Conservation (phyloP, 1,284 basidiomycete genomes). For the Fomitopsis palustris region DNA sequence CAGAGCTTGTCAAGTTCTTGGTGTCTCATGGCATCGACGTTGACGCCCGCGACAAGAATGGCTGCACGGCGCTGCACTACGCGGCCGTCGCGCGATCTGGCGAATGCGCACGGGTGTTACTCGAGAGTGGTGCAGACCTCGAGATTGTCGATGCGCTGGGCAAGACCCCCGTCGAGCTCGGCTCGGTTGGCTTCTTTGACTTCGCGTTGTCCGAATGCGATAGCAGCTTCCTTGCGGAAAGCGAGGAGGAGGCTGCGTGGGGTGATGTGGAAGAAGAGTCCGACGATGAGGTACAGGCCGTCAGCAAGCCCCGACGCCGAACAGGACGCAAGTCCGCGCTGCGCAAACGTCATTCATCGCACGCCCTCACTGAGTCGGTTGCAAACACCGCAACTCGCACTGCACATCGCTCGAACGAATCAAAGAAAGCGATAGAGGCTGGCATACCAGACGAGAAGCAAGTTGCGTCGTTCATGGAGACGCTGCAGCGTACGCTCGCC, state of each 20-base stretch:
- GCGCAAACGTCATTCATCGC: constrained; percentile 14
- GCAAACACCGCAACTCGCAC: constrained; percentile 7
- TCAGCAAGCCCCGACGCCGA: constrained; percentile 12
- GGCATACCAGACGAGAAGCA: constrained; percentile 37
- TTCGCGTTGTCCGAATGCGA: constrained; percentile 29
- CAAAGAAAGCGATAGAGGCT: constrained; percentile 23
- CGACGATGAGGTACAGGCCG: constrained; percentile 31
- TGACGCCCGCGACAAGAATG: constrained; percentile 86
- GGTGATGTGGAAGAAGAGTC: constrained; percentile 69
- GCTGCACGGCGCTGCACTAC: constrained; percentile 89
- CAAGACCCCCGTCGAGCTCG: constrained; percentile 77
- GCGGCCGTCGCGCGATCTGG: constrained; percentile 70
- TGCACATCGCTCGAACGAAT: background rate
- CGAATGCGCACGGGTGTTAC: constrained; percentile 64
- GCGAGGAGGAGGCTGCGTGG: constrained; percentile 62
- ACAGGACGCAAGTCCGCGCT: constrained; percentile 14
- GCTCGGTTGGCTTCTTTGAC: constrained; percentile 57
- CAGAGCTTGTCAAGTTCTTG: constrained; percentile 70
- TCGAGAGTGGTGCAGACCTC: constrained; percentile 77
- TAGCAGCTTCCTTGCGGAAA: constrained; percentile 17
- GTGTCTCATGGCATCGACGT: constrained; percentile 73
- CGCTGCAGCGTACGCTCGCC: constrained; percentile 72
- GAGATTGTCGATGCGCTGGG: constrained; percentile 78
- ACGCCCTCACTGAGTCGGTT: background rate
- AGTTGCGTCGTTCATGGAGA: constrained; percentile 59